Evolutionary conservation across 345 rosid species (phyloP), one percentile per base, ranked within the genome.

Genomic region (Gynandropsis gynandra): DNA sequence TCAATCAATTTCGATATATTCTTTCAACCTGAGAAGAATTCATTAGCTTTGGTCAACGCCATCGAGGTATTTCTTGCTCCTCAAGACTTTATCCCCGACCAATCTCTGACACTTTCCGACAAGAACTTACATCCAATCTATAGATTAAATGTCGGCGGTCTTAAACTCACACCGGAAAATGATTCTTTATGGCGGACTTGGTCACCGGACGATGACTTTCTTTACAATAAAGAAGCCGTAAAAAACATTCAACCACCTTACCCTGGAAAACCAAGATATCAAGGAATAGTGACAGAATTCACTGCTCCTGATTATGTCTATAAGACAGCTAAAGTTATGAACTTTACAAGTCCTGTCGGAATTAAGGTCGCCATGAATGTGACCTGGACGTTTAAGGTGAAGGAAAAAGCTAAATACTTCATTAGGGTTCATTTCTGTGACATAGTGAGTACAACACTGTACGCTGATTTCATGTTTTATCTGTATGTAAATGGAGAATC

Each of bases 141-240:
- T 64, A 63, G 89, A 45, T 61, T 89, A 64, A 89, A 89, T 27
- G 60, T 85, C 10, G 97, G 97, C 15, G 97, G 97, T 10, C 15
- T 53, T 14, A 17, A 13, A 9, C 38, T 83, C 21, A 72, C 67
- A 52, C 78, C 95, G 0, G 63, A 54, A 21, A 73, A 71, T 4
- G 90, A 89, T 56, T 72, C 81, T 1, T 56, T 83, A 63, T 74
- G 77, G 27, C 71, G 95, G 40, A 75, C 79, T 52, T 85, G 97
- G 97, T 54, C 54, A 3, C 52, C 67, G n/a, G 97, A 4, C 29
- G 63, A 5, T 77, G 54, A 50, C 66, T 75, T 60, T 17, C 43
- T 42, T 74, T 85, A 16, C 71, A 69, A 0, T 18, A 76, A 69
- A 85, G 86, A 11, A 52, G 69, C 48, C 31, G 57, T 50, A 10